Evolutionary conservation across 2,329 filamentous ascomycete species (phyloP).

Genomic region (Fusarium humuli): DNA sequence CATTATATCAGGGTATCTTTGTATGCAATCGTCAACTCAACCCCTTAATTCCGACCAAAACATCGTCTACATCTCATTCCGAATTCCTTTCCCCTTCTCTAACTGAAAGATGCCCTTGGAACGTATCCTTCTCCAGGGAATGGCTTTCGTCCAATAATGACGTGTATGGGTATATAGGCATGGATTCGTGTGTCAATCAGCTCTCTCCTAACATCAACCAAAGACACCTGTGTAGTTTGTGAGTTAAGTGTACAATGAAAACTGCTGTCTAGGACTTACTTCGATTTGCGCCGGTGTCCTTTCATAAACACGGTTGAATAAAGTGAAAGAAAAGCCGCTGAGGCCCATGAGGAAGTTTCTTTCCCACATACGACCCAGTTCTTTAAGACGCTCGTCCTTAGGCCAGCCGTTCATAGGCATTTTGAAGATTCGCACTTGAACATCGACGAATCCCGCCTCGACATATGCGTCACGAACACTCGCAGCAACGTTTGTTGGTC

Average conservation of each 20-base stretch:
- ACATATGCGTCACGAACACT: constrained; percentile 54
- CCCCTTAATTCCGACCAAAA: constrained; percentile 12
- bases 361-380: constrained; percentile 60
- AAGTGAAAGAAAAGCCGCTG: constrained; percentile 58
- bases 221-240: constrained; percentile 54
- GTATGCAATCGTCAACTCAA: constrained; percentile 27
- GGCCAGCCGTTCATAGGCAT: constrained; percentile 68
- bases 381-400: constrained; percentile 57
- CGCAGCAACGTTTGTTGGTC: constrained; percentile 53
- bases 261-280: constrained; percentile 49
- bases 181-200: constrained; percentile 61
- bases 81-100: not conserved
- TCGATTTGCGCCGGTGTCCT: constrained; percentile 61
- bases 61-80: constrained; percentile 5
- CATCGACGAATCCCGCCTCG: constrained; percentile 66
- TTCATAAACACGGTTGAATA: constrained; percentile 56
- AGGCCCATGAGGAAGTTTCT: constrained; percentile 57
- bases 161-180: constrained; percentile 61
- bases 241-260: constrained; percentile 5
- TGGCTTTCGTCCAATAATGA: constrained; percentile 65
- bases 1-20: constrained; percentile 44
- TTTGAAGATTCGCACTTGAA: constrained; percentile 64
- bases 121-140: constrained; percentile 48
- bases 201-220: constrained; percentile 62
- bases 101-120: constrained; percentile 23